Evolutionary conservation across 306 rosid genomes (phyloP).

Genomic region (Quercus gilva): DNA sequence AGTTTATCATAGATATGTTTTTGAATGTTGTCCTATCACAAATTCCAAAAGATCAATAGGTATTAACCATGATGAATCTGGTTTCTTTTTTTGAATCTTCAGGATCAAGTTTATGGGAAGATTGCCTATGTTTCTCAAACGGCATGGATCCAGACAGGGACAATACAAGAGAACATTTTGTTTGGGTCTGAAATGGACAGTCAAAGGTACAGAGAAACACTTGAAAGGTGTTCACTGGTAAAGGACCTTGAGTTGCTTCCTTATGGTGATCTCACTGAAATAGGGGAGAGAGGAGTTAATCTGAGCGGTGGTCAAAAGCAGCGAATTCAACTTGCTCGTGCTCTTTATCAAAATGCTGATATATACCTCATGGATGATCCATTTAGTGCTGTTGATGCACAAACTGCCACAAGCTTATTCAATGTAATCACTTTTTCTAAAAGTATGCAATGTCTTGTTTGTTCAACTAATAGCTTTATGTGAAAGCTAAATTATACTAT

Average conservation of each 20-base stretch:
- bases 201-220: constrained; percentile 58
- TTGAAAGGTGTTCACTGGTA: constrained; percentile 72
- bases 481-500: constrained; percentile 22
- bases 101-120: constrained; percentile 73
- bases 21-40: background rate
- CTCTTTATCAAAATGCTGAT: constrained; percentile 87
- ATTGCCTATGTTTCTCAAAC: constrained; percentile 86
- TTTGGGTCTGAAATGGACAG: constrained; percentile 73
- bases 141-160: constrained; percentile 93
- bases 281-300: constrained; percentile 94
- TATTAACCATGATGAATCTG: background rate
- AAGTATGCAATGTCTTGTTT: background rate
- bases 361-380: constrained; percentile 96
- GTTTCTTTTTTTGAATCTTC: constrained; percentile 22
- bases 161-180: constrained; percentile 71
- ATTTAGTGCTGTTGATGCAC: constrained; percentile 97
- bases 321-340: constrained; percentile 93
- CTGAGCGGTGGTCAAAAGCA: constrained; percentile 98
- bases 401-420: constrained; percentile 80
- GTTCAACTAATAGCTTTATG: background rate
- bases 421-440: constrained; percentile 44
- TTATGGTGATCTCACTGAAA: constrained; percentile 79
- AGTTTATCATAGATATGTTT: background rate
- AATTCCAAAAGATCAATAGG: background rate
- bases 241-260: constrained; percentile 83